Evolutionary conservation across 495 filamentous ascomycete genomes (phyloP).

Genomic region (Penicillium psychrofluorescens): DNA sequence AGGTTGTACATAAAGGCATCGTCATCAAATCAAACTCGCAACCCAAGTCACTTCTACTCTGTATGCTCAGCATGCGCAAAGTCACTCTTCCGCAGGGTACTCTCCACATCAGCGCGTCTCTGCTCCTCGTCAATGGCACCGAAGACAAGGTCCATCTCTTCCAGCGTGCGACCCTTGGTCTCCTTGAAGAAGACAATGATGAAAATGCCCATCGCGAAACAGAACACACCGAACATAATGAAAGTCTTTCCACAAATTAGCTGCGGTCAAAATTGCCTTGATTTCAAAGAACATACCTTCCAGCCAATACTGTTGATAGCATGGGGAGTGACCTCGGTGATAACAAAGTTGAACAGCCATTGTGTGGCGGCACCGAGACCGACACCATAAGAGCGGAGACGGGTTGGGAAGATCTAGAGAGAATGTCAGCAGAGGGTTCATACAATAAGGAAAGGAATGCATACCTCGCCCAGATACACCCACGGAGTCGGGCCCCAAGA

Average conservation of each 20-base stretch:
- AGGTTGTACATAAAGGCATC: too few relatives aligned
- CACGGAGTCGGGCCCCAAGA: conserved; percentile 41
- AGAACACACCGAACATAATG: conserved; percentile 50
- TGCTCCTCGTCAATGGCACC: conserved; percentile 30
- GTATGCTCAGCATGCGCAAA: conserved; percentile 19
- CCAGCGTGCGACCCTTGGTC: conserved; percentile 47
- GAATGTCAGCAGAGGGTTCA: conserved; percentile 2
- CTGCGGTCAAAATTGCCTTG: too few relatives aligned
- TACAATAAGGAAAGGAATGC: background rate
- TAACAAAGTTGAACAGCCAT: conserved; percentile 41
- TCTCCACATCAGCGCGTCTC: conserved; percentile 32
- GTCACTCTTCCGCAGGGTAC: conserved; percentile 28
- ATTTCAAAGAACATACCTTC: conserved; percentile 4
- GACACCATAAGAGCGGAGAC: conserved; percentile 64
- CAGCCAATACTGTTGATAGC: conserved; percentile 42
- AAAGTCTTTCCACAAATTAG: conserved; percentile 24
- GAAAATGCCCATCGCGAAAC: conserved; percentile 24
- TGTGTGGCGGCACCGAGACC: conserved; percentile 54
- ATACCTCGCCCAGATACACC: conserved; percentile 46
- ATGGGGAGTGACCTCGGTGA: conserved; percentile 29
- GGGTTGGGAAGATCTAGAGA: conserved; percentile 64
- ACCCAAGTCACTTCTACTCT: conserved; percentile 6
- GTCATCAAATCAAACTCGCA: background rate
- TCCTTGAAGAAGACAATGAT: conserved; percentile 52
- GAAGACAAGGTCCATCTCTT: conserved; percentile 44